Evolutionary conservation across 352 stramenopile genomes (phyloP).

Genomic region (Phytophthora capsici): DNA sequence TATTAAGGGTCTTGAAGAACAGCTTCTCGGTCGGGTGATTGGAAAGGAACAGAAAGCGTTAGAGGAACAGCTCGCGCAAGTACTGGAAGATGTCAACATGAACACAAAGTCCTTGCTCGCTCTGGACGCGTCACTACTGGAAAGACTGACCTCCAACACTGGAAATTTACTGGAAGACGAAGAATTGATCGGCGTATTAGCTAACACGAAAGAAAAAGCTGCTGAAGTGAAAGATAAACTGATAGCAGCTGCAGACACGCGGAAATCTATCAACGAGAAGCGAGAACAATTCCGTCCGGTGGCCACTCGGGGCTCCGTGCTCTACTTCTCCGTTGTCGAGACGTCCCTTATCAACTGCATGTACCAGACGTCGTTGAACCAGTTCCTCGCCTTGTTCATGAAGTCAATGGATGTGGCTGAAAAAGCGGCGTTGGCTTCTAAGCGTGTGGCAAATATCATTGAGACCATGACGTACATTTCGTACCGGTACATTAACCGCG

Average conservation of each 20-base stretch:
- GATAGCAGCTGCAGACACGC: conserved; percentile 95
- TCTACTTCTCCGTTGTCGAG: conserved; percentile 99
- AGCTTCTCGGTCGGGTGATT: conserved; percentile 98
- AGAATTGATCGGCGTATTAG: conserved; percentile 98
- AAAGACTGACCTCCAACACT: conserved; percentile 96
- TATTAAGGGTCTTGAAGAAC: conserved; percentile 96
- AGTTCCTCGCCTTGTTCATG: conserved; percentile 99
- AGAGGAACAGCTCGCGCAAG: conserved; percentile 98
- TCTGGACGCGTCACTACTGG: conserved; percentile 96
- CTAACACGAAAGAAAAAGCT: conserved; percentile 98
- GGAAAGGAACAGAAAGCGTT: conserved; percentile 98
- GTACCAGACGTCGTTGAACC: conserved; percentile 98
- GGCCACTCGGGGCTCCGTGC: conserved; percentile 95
- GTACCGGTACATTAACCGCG: conserved; percentile 99
- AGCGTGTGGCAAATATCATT: conserved; percentile 99
- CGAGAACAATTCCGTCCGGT: conserved; percentile 98
- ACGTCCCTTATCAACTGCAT: conserved; percentile 99
- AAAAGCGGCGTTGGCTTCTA: conserved; percentile 97
- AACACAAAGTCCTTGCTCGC: conserved; percentile 98
- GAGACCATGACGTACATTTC: conserved; percentile 99
- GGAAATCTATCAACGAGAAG: conserved; percentile 98
- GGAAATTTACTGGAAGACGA: conserved; percentile 98
- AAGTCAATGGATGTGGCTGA: conserved; percentile 97
- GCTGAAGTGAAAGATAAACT: conserved; percentile 98
- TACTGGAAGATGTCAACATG: conserved; percentile 98